Evolutionary conservation across 371 early-diverging fungal species (phyloP), one percentile per base, ranked within the genome.

Genomic region (Coemansia sp.): DNA sequence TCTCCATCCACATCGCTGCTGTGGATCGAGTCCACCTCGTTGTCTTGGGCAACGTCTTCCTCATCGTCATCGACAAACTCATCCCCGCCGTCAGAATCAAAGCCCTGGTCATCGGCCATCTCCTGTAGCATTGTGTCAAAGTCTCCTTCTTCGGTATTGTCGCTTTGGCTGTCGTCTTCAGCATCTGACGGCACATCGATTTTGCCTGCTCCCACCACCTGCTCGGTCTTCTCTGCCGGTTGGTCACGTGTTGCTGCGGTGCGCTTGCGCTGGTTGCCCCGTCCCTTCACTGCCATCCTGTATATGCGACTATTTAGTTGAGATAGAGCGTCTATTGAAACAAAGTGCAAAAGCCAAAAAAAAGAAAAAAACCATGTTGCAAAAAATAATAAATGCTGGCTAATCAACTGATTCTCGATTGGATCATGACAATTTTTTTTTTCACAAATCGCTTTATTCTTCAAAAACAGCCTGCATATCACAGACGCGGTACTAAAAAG

Each of bases 1-100:
- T 77, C 70, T 18, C 80, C 67, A 51, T 84, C 66, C 64, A 80
- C 63, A 30, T 69, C 71, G 71, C 72, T 57, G 72, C 80, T 75
- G 44, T 59, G 59, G 62, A 61, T 63, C 26, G 28, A 28, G 33
- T 39, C 47, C 42, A n/a, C 33, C 2, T 54, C 54, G n/a, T 20
- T 74, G 3, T 59, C 62, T 33, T 33, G 33, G 33, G 33, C 33
- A 2, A 67, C 78, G 2, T 42, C 60, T 6, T 73, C 82, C 20
- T 79, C 73, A 16, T 42, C 64, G 23, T 68, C 65, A 8, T 80
- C 85, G 7, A 12, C 73, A n/a, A 80, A 80, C 18, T 71, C 71
- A 6, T 74, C 64, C 1, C 67, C 59, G 8, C 65, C 71, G 9
- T 33, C 67, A 5, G 74, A 69, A 50, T 53, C 69, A 12, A 77